Evolutionary conservation across 192 early-diverging fungal genomes (phyloP), one percentile per base, ranked within the genome.

Genomic region (Umbelopsis vinacea): DNA sequence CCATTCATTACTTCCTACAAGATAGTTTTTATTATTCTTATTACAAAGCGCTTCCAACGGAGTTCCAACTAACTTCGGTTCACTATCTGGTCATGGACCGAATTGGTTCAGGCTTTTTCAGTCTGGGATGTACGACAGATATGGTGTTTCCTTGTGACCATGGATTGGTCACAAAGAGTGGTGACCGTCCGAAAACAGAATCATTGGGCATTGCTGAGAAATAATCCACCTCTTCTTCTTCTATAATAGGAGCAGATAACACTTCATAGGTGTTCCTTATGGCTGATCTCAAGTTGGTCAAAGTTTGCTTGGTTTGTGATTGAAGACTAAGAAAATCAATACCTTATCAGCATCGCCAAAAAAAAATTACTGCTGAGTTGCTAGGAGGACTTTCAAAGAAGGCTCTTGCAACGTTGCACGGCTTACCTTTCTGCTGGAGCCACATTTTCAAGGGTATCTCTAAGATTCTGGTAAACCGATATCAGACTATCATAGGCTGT

Each of bases 361-460:
- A 43, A 43, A 43, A 11, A 43, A 43, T 7, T 43, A 12, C 40
- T 43, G 40, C 40, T 35, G 33, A 6, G 24, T 29, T 19, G 57
- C 22, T 1, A 33, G 9, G 14, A 23, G 29, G 57, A 35, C 29
- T 29, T 63, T 63, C 23, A 55, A 63, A 21, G 35, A 60, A 35
- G 14, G 15, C 29, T 22, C 29, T 37, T 63, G 57, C 57, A 63
- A 63, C 57, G 57, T 63, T 63, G 57, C 57, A 63, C 57, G 57
- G 19, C 57, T 35, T 63, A 63, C 57, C 57, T 63, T 57, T 63
- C 57, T 29, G 29, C n/a, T 63, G 10, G 57, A 63, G 57, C 57
- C 57, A 63, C 57, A 63, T 63, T 63, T 63, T 63, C 57, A 29
- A 63, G 57, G 57, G 57, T 63, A 63, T 63, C 57, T 63, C 57